Percentiles rank a stretch among this genome's conserved stretches.
Conservation (phyloP, 2,329 filamentous ascomycete genomes). For the Penicillium digitatum region DNA sequence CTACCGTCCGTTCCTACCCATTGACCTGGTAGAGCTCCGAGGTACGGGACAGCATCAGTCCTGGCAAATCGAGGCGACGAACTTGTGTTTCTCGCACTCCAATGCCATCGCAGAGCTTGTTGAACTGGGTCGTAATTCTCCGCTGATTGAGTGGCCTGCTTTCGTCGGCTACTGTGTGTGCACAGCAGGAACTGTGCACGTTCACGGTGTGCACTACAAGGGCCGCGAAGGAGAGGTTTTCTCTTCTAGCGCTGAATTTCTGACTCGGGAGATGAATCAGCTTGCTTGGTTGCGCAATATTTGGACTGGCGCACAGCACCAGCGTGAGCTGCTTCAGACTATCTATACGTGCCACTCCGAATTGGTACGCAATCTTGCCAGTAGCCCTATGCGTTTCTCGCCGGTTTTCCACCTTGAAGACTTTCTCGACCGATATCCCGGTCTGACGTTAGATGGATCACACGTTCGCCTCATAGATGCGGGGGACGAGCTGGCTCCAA, state of each 20-base stretch:
- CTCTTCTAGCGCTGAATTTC: conserved; percentile 64
- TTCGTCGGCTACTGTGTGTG: conserved; percentile 85
- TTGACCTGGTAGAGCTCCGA: conserved; percentile 75
- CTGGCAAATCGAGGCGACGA: conserved; percentile 89
- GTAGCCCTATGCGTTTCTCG: conserved; percentile 67
- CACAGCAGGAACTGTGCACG: conserved; percentile 81
- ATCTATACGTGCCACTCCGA: conserved; percentile 77
- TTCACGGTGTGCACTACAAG: conserved; percentile 78
- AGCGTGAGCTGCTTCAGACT: conserved; percentile 70
- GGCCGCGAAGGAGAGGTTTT: conserved; percentile 59
- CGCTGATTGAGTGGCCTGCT: conserved; percentile 76
- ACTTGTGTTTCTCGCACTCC: conserved; percentile 79
- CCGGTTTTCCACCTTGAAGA: conserved; percentile 81
- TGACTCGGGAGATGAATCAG: conserved; percentile 75
- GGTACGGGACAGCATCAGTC: conserved; percentile 80
- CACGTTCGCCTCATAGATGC: conserved; percentile 69
- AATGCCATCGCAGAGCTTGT: conserved; percentile 82
- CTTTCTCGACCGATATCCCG: conserved; percentile 79
- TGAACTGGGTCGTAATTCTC: conserved; percentile 69
- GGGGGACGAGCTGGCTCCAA: conserved; percentile 47
- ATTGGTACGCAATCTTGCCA: conserved; percentile 68
- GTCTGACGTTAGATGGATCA: conserved; percentile 67
- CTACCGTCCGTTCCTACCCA: conserved; percentile 80
- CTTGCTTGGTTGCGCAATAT: conserved; percentile 68
- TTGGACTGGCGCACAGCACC: conserved; percentile 76